Conservation (phyloP, 2,329 filamentous ascomycete genomes). For the Aspergillus sclerotialis region DNA sequence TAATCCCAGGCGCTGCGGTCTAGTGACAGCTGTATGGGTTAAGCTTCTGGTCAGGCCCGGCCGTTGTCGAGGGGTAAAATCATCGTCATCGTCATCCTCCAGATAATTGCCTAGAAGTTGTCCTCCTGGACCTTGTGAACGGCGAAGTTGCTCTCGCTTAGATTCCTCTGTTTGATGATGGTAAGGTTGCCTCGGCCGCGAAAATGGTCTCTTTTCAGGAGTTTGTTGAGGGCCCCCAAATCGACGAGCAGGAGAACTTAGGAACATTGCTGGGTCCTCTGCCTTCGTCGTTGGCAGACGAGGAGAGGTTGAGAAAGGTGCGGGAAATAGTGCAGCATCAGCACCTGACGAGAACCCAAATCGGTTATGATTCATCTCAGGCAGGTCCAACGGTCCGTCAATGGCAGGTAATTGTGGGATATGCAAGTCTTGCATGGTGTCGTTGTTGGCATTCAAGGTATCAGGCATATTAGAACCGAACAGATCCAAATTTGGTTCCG, state of each 20-base stretch:
- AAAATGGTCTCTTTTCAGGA: conserved; percentile 19
- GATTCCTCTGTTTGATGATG: conserved; percentile 44
- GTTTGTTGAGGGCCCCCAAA: conserved; percentile 35
- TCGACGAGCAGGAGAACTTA: conserved; percentile 42
- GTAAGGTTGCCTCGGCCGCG: conserved; percentile 37
- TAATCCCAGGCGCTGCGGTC: conserved; percentile 21
- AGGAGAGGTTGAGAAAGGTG: conserved; percentile 40
- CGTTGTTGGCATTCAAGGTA: conserved; percentile 13
- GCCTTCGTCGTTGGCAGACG: conserved; percentile 30
- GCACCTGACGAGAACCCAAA: conserved; percentile 23
- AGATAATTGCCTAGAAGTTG: conserved; percentile 14
- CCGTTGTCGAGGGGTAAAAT: conserved; percentile 27
- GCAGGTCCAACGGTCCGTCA: conserved; percentile 26
- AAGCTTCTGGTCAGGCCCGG: conserved; percentile 34
- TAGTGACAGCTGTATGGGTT: conserved; percentile 31
- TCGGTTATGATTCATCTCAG: conserved; percentile 20
- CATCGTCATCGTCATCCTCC: conserved; percentile 26
- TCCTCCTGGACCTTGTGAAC: conserved; percentile 22
- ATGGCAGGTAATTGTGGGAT: conserved; percentile 31
- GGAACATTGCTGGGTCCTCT: conserved; percentile 41
- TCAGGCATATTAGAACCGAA: conserved; percentile 13
- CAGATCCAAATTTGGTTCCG: conserved; percentile 12
- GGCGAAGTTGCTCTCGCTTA: conserved; percentile 35
- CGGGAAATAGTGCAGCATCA: conserved; percentile 34
- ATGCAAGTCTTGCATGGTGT: conserved; percentile 12